Base-by-base conservation (phyloP, 805 yeast species). In the Blastobotrys americana region DNA sequence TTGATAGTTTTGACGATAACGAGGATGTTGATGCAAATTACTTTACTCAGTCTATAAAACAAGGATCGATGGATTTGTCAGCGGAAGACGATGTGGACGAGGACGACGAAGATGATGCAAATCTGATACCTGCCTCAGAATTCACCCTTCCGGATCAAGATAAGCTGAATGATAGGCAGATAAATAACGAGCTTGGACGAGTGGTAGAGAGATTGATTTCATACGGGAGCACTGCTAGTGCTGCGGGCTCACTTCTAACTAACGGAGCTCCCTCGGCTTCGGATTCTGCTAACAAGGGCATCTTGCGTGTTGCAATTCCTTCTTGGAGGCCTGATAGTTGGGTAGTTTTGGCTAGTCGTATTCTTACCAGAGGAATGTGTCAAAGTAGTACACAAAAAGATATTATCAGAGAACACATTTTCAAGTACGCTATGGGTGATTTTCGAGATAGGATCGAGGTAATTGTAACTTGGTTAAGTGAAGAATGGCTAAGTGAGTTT, bases 381-480 rank as follows among this genome's bases (percentile, higher is more conserved):
- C 49, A 36, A 20, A 20, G n/a, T 35, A 42, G 42, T 19, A 25
- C 34, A 40, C 22, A 49, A 46, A 16, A 38, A 70, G 60, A 78
- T 44, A 59, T 78, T 48, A 76, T 90, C 9, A 72, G 96, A 53
- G 77, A 74, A 18, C 76, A 86, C 18, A 66, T 93, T 8, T 81
- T 82, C 48, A 78, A 80, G 15, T 84, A 82, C 58, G 80, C 87
- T 44, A 69, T 85, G 55, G 80, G 73, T 8, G 85, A 84, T 57
- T 79, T 89, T 54, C 82, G 82, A 44, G 70, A 69, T 6, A 69
- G 90, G 28, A 72, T 89, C 9, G 94, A 85, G 47, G 65, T 82
- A 28, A 79, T 87, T 16, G 78, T 90, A 33, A 88, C 84, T 50
- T 93, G 99, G 99, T 67, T 93, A 44, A 89, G 84, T 56, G 98